Conservation (phyloP, 306 rosid genomes). For the Sicyos edulis region DNA sequence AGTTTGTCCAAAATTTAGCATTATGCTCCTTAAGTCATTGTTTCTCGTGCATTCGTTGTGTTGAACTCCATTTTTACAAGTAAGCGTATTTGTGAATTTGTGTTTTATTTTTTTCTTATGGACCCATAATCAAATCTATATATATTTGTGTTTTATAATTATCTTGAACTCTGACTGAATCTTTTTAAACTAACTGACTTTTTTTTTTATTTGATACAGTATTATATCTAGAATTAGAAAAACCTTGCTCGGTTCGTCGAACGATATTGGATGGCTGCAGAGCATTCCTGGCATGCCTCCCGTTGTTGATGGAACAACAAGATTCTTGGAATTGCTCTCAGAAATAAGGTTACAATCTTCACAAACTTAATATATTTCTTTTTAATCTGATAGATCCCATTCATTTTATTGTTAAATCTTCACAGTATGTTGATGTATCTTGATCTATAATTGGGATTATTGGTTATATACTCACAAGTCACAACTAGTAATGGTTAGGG, state of each 20-base stretch:
- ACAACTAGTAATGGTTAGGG: not conserved
- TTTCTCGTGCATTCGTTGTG: slow-evolving; percentile 34
- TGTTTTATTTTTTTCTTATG: not conserved
- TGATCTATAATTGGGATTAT: not conserved
- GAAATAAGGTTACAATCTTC: slow-evolving; percentile 46
- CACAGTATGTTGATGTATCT: not conserved
- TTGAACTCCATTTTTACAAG: slow-evolving; percentile 40
- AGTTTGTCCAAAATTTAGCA: slow-evolving; percentile 45
- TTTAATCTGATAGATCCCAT: slow-evolving; percentile 1
- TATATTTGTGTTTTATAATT: not conserved
- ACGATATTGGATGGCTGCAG: slow-evolving; percentile 89
- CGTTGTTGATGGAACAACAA: slow-evolving; percentile 61
- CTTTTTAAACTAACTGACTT: not conserved
- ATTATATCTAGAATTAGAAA: slow-evolving; percentile 40
- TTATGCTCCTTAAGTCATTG: slow-evolving; percentile 42
- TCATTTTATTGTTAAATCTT: not conserved
- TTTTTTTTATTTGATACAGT: slow-evolving; percentile 30
- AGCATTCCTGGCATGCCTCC: slow-evolving; percentile 57
- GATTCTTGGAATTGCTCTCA: slow-evolving; percentile 72
- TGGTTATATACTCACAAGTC: not conserved
- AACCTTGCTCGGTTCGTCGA: slow-evolving; percentile 63
- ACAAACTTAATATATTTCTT: not conserved
- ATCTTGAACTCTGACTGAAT: not conserved
- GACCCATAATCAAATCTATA: not conserved
- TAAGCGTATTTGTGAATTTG: slow-evolving; percentile 23